Evolutionary conservation across 2,329 filamentous ascomycete species (phyloP), one percentile per base, ranked within the genome.

Genomic region (Massarina eburnea): DNA sequence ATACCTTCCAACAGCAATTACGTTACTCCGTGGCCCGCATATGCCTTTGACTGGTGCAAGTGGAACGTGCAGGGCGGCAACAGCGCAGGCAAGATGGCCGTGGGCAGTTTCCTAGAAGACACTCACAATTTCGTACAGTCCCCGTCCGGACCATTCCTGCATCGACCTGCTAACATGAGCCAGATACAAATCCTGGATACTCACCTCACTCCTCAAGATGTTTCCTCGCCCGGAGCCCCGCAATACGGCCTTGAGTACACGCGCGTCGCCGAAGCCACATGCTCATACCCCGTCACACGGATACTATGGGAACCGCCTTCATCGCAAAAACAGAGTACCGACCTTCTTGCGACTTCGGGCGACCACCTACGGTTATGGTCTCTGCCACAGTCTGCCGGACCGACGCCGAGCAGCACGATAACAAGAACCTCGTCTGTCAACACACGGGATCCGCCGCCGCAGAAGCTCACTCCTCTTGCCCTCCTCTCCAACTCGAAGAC

Each of bases 31-130:
- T 99, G 94, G 90, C 87, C 91, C 12, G 85, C 95, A 44, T 99
- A 97, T 70, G 92, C 94, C 10, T 92, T 95, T 62, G 94, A 99
- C 74, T 99, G 94, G 94, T 99, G 94, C 76, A 99, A 99, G 73
- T 99, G 94, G 92, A 84, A 88, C 14, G 85, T 92, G 2, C 83
- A 90, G 32, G 75, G 76, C 27, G 68, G 69, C 26, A 72, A 85
- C 56, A 85, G 89, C 51, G 90, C 89, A 3, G 94, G 94, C 30
- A 97, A 97, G 72, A 81, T 99, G 59, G 94, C 94, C 10, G 80
- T 99, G 30, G 94, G 92, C 48, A 99, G 94, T 75, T 97, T 97
- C 68, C 76, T 97, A 41, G 94, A 99, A 73, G 94, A 99, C 72
- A 92, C 91, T 5, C 94, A 99, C 74, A 99, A 99, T 69, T 99